phyloP scores from a whole-genome alignment of 768 basidiomycete species.

The Mycena albidolilacea region DNA sequence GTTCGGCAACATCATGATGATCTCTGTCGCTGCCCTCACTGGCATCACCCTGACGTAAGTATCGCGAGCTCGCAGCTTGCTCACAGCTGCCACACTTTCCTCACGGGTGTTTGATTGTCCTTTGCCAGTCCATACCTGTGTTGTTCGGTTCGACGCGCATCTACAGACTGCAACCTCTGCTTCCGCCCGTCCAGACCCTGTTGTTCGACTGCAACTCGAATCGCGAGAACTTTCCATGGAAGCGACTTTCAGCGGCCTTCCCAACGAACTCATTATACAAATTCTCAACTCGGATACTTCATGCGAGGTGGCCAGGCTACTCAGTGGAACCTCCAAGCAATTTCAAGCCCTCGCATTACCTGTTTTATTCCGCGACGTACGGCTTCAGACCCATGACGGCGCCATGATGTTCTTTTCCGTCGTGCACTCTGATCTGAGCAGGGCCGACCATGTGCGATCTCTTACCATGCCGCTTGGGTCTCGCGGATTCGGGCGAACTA shows the following conservation, averaged over 20 bases:
- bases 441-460: neutral
- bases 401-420: slow-evolving; percentile 1
- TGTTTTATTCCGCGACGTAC: slow-evolving; percentile 5
- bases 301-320: neutral
- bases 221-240: neutral
- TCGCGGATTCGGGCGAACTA: neutral
- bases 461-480: neutral
- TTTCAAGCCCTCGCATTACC: neutral
- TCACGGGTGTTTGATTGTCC: too few relatives aligned
- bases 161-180: too few relatives aligned
- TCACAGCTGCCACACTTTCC: too few relatives aligned
- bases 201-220: neutral
- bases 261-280: slow-evolving; percentile 4
- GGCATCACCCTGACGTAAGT: too few relatives aligned
- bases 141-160: too few relatives aligned
- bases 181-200: too few relatives aligned
- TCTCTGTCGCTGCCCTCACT: too few relatives aligned
- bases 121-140: too few relatives aligned
- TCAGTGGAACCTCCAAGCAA: neutral
- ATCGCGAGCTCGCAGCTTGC: too few relatives aligned
- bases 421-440: neutral
- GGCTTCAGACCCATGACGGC: neutral
- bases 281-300: neutral
- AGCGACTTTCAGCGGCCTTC: neutral
- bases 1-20: too few relatives aligned